A percentile compares a stretch with the other conserved stretches of the same genome.
Evolutionary conservation across 2,329 filamentous ascomycete species (phyloP).

Genomic region (Fusarium sp.): DNA sequence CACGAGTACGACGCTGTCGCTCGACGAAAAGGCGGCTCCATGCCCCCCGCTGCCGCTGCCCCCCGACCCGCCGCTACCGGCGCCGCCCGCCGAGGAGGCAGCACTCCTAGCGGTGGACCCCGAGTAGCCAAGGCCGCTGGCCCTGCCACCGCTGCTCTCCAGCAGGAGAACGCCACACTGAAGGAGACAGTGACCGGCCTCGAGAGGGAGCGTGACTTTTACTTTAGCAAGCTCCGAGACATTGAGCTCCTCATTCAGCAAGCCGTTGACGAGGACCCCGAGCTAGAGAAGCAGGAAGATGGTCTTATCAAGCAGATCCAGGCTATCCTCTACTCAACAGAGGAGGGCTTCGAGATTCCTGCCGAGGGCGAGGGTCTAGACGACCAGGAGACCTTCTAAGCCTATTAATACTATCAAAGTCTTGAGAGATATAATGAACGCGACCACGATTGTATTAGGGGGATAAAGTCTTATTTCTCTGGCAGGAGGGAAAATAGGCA

Average conservation of each 20-base stretch:
- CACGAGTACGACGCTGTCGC: constrained; percentile 94
- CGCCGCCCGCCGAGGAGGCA: constrained; percentile 69
- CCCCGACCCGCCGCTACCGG: constrained; percentile 65
- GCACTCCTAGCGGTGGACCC: constrained; percentile 72
- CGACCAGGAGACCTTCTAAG: constrained; percentile 85
- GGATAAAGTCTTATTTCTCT: constrained; percentile 30
- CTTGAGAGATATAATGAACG: constrained; percentile 46
- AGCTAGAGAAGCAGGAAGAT: constrained; percentile 94
- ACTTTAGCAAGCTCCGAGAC: constrained; percentile 98
- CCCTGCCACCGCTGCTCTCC: constrained; percentile 78
- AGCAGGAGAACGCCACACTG: constrained; percentile 87
- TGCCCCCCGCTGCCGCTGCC: constrained; percentile 66
- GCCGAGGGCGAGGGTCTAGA: constrained; percentile 79
- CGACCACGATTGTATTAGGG: constrained; percentile 47
- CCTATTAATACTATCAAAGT: constrained; percentile 23
- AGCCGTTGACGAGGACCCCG: constrained; percentile 91
- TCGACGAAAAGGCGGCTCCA: constrained; percentile 83
- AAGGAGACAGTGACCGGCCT: constrained; percentile 97
- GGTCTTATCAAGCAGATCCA: constrained; percentile 96
- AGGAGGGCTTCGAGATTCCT: constrained; percentile 93
- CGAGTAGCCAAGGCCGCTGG: constrained; percentile 65
- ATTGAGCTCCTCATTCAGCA: constrained; percentile 96
- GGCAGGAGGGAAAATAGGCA: constrained; percentile 43
- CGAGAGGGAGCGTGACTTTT: constrained; percentile 97
- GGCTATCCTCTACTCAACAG: constrained; percentile 95